Base-by-base conservation (phyloP, 2,329 filamentous ascomycete genomes). In the Diaporthe amygdali region DNA sequence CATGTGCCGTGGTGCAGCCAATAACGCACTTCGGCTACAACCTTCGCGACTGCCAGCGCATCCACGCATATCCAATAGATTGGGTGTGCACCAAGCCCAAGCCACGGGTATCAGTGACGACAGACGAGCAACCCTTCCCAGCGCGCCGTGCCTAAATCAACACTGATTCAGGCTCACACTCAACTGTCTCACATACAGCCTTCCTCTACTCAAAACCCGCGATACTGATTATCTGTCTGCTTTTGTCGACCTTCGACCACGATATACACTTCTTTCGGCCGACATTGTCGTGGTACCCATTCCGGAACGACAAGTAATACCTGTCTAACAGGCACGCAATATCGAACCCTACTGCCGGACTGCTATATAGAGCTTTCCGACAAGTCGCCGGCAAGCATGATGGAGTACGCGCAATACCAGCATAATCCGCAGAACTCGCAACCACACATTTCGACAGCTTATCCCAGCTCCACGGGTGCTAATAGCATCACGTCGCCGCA, bases 391-490 rank as follows among this genome's bases (percentile, higher is more conserved):
- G 73, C 79, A 80, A 81, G 81, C 79, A 92, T 88, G 84, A 93
- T 94, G 92, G 92, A 93, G 84, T 93, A 93, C 86, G 89, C 90
- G 81, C 90, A 92, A 84, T 93, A 93, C 80, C 90, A 91, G 79
- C 91, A 90, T 82, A 88, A 91, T 82, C 86, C 89, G 81, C 91
- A 92, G 82, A 90, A 92, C 80, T 85, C 85, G 64, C 82, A 86
- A 74, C 84, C 86, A 71, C 88, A 90, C 77, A 86, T 90, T 76
- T 82, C 87, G 73, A 84, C 87, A 76, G 87, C 89, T 78, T 93
- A 93, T 82, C 87, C 91, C 76, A 89, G 87, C 78, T 87, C 89
- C 56, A 82, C 81, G 74, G 77, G 84, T 76, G 83, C 80, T 75
- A 89, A 83, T 83, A 89, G 79, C 83, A 93, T 95, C 83, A 90